Base-by-base conservation (phyloP, 306 rosid species). In the Quercus wislizeni region DNA sequence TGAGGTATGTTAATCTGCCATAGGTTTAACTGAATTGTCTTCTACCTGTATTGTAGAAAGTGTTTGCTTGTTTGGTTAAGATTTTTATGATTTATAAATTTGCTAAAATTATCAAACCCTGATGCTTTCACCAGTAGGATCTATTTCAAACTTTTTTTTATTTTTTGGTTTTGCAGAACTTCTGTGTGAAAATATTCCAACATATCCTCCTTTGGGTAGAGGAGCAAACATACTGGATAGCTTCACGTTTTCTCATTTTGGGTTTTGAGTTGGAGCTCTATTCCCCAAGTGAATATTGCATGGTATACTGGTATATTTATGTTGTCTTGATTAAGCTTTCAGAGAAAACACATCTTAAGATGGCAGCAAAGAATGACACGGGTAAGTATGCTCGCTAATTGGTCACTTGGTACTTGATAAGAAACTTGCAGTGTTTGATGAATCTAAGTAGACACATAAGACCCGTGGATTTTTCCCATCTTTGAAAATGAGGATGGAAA, bases 211-310 rank as follows among this genome's bases (percentile, higher is more conserved):
- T 87, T 74, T 95, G 97, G 99, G 91, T 87, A 81, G 99, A 94
- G 78, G 97, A 92, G 90, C 93, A 92, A 91, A 94, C 95, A 67
- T 92, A 90, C 77, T 94, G 99, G 99, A 91, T 92, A 85, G 97
- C 99, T 80, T 86, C 85, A 23, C 99, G 96, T 63, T 94, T 94
- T 87, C 95, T 94, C 79, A 82, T 85, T 74, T 86, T 94, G 86
- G 99, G 99, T 80, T 94, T 94, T 78, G 99, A 94, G 73, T 78
- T 94, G 86, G 97, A 94, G 81, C 95, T 94, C 30, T 94, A 94
- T 79, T 86, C 97, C 21, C 81, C 86, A n/a, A 87, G 91, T 86
- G 97, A 94, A 83, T 94, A 92, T 86, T 92, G 97, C 89, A 94
- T 94, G 99, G 97, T 91, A 54, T 94, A 94, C 83, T 94, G 99